phyloP scores from a whole-genome alignment of 345 rosid species.

The Gossypium thurberi region DNA sequence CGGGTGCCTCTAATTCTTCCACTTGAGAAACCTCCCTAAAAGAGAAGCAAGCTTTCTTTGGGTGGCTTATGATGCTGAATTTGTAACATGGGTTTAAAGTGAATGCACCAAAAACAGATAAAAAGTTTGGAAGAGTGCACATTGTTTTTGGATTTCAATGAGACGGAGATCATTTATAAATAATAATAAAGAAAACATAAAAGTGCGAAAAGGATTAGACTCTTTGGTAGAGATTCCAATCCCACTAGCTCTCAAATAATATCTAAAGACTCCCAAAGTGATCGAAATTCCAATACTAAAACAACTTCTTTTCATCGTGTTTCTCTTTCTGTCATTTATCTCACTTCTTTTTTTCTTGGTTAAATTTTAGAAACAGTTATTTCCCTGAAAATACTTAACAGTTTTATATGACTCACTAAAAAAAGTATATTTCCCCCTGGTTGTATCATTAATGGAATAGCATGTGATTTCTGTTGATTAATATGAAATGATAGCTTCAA shows the following conservation, averaged over 20 bases:
- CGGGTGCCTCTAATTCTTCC: conserved; percentile 5
- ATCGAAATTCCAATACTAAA: neutral
- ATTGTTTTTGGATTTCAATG: neutral
- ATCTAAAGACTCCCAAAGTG: neutral
- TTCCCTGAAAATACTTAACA: neutral
- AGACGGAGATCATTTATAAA: neutral
- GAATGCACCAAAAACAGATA: conserved; percentile 3
- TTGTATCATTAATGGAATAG: neutral
- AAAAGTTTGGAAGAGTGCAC: neutral
- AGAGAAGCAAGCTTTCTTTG: neutral
- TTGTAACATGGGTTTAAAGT: conserved; percentile 3
- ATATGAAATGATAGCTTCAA: neutral
- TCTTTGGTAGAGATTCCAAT: conserved; percentile 12
- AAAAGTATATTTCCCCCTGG: neutral
- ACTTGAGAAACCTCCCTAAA: conserved; percentile 6
- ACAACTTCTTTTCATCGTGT: neutral
- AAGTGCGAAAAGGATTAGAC: neutral
- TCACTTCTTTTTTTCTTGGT: neutral
- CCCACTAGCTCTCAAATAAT: conserved; percentile 9
- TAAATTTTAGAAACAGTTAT: neutral
- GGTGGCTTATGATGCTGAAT: neutral
- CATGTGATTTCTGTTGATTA: neutral
- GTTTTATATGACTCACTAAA: neutral
- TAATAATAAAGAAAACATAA: no score
- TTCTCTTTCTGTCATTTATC: neutral